Base-by-base conservation (phyloP, 331 rosid species). In the Quercus lobata region DNA sequence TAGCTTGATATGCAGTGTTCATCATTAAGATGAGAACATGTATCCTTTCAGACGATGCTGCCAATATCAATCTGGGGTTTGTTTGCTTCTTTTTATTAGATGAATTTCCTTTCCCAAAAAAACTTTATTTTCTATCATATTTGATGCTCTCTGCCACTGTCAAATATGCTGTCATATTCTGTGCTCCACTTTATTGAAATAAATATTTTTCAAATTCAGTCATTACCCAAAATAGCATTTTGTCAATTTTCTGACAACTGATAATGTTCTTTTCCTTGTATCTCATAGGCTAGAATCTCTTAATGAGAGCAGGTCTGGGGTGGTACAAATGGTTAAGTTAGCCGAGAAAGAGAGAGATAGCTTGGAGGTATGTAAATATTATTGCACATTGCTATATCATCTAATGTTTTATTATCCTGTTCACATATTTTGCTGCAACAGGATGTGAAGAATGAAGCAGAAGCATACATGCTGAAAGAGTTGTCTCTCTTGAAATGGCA, bases 361-460 rank as follows among this genome's bases (percentile, higher is more conserved):
- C 77, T 87, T 93, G 87, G 99, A 95, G 98, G 99, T 85, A 85
- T 14, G 85, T 80, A 80, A 62, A 78, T 61, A 24, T 81, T 71
- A 57, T 79, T 81, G 65, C 41, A 12, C 16, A 74, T 74, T 76
- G 27, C 49, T 55, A 18, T 18, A 57, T 72, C 76, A 57, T 77
- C 34, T 72, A 46, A 77, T 66, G n/a, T 62, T 84, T 70, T 55
- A 46, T 69, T 57, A 78, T 60, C 57, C 56, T 27, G 14, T 35
- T 88, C 44, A 81, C 66, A 57, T 76, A 71, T 86, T 29, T 82
- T 71, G 46, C 44, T 80, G 72, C 66, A 70, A 86, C 92, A 95
- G 99, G 94, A 83, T 52, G 99, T 90, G 84, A 95, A 95, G 79
- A 95, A 95, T 71, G 98, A 95, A 87, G 98, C 98, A 34, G 99